These are phyloP conservation scores for Psidium friedrichsthalianum DNA, from an alignment of 345 rosid genomes.

Conservation along the genomic window DNA sequence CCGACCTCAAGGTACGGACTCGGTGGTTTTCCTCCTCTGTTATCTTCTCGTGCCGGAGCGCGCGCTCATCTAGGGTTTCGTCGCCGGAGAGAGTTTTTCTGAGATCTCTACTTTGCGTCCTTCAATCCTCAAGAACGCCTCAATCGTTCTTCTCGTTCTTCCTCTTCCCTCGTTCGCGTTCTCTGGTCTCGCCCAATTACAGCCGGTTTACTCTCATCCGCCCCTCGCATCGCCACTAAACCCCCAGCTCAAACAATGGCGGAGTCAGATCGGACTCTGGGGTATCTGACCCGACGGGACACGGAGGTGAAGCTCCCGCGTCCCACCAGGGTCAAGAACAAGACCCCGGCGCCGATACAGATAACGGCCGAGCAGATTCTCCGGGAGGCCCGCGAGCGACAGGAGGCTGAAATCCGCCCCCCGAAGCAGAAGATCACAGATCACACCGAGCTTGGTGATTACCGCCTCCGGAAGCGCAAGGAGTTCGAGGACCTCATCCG, in stretches of 20 bases:
- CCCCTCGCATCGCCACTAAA: not conserved
- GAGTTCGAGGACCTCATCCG: slow-evolving; percentile 75
- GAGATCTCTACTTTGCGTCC: too few relatives aligned
- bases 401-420: slow-evolving; percentile 78
- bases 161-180: not conserved
- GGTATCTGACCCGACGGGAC: slow-evolving; percentile 72
- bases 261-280: slow-evolving; percentile 60
- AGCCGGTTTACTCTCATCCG: not conserved
- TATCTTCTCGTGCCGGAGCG: too few relatives aligned
- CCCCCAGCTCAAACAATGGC: slow-evolving; percentile 14
- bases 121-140: too few relatives aligned
- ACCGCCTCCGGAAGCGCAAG: slow-evolving; percentile 60
- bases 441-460: slow-evolving; percentile 57
- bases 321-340: slow-evolving; percentile 78
- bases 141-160: not conserved
- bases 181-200: not conserved
- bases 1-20: too few relatives aligned
- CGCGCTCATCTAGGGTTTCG: too few relatives aligned
- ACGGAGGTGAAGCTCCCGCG: slow-evolving; percentile 81
- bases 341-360: slow-evolving; percentile 77
- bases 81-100: too few relatives aligned
- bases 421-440: slow-evolving; percentile 83
- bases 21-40: too few relatives aligned
- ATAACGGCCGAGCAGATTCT: slow-evolving; percentile 88
- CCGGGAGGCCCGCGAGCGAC: slow-evolving; percentile 77